These are phyloP conservation scores for Colletotrichum tanaceti DNA, from an alignment of 2,329 filamentous ascomycete species.

Conservation along the genomic window DNA sequence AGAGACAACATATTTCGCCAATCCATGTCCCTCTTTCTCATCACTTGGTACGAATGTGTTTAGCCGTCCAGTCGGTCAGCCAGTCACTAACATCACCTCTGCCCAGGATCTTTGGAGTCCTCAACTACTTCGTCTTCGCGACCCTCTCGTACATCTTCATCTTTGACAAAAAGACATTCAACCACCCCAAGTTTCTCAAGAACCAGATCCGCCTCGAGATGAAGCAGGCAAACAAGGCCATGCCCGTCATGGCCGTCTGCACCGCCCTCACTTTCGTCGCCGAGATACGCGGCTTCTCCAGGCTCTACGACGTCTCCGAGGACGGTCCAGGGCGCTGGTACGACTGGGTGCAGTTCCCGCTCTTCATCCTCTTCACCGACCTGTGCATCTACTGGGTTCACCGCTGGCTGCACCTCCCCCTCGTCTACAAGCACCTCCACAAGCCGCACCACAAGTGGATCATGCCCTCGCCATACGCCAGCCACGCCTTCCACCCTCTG, in stretches of 20 bases:
- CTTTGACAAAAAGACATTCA: slow-evolving; percentile 89
- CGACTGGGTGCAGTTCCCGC: slow-evolving; percentile 84
- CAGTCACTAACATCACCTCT: slow-evolving; percentile 16
- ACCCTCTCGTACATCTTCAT: slow-evolving; percentile 86
- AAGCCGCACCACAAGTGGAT: slow-evolving; percentile 99
- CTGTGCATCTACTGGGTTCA: slow-evolving; percentile 93
- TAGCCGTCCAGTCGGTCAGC: neutral
- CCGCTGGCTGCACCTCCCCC: slow-evolving; percentile 83
- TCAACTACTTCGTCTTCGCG: slow-evolving; percentile 88
- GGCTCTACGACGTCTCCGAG: slow-evolving; percentile 83
- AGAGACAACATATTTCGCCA: slow-evolving; percentile 85
- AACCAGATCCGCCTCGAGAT: slow-evolving; percentile 93
- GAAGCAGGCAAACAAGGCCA: slow-evolving; percentile 77
- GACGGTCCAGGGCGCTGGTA: slow-evolving; percentile 84
- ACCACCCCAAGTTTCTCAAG: slow-evolving; percentile 94
- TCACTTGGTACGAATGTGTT: slow-evolving; percentile 77
- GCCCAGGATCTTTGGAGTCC: slow-evolving; percentile 82
- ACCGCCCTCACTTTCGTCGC: slow-evolving; percentile 84
- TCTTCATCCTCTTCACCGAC: slow-evolving; percentile 91
- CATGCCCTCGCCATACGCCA: slow-evolving; percentile 94
- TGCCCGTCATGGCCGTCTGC: slow-evolving; percentile 85
- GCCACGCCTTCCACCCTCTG: slow-evolving; percentile 93
- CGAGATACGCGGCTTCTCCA: slow-evolving; percentile 86
- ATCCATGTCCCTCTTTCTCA: slow-evolving; percentile 78
- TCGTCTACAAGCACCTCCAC: slow-evolving; percentile 88